phyloP scores from a whole-genome alignment of 495 filamentous ascomycete genomes.

The Xylaria flabelliformis region DNA sequence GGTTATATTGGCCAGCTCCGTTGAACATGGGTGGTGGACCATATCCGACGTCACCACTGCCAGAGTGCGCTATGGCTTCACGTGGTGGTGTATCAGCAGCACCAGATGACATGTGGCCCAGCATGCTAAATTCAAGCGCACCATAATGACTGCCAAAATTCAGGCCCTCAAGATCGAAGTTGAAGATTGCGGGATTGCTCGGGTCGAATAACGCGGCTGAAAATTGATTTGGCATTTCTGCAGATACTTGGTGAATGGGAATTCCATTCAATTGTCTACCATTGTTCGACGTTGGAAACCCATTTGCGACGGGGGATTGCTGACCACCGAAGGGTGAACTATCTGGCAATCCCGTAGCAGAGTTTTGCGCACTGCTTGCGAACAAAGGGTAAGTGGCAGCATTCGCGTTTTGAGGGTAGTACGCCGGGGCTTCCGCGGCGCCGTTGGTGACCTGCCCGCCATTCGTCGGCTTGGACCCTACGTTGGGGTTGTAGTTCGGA shows the following conservation, averaged over 20 bases:
- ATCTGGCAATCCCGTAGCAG: constrained; percentile 49
- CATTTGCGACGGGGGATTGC: constrained; percentile 73
- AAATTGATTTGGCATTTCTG: constrained; percentile 51
- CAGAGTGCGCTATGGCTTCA: constrained; percentile 54
- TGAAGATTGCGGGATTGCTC: constrained; percentile 87
- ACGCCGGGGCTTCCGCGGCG: constrained; percentile 36
- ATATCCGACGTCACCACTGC: constrained; percentile 48
- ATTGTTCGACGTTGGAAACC: constrained; percentile 60
- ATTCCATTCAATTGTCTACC: constrained; percentile 43
- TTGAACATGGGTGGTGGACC: constrained; percentile 53
- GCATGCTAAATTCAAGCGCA: constrained; percentile 90
- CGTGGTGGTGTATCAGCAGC: constrained; percentile 78
- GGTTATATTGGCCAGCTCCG: constrained; percentile 48
- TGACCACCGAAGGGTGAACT: constrained; percentile 63
- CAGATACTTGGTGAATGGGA: constrained; percentile 47
- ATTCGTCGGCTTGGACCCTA: constrained; percentile 39
- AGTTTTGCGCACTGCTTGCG: constrained; percentile 42
- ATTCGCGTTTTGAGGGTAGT: constrained; percentile 39
- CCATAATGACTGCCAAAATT: constrained; percentile 97
- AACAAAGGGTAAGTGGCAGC: constrained; percentile 44
- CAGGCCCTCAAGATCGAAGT: constrained; percentile 89
- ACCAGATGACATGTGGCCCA: constrained; percentile 90
- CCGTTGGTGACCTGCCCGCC: constrained; percentile 43
- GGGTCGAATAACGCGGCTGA: constrained; percentile 77
- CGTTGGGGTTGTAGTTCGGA: constrained; percentile 59